A percentile compares a stretch with the other conserved stretches of the same genome.
Evolutionary conservation across 371 early-diverging fungal genomes (phyloP).

Genomic region (Aphelidium insulamus): DNA sequence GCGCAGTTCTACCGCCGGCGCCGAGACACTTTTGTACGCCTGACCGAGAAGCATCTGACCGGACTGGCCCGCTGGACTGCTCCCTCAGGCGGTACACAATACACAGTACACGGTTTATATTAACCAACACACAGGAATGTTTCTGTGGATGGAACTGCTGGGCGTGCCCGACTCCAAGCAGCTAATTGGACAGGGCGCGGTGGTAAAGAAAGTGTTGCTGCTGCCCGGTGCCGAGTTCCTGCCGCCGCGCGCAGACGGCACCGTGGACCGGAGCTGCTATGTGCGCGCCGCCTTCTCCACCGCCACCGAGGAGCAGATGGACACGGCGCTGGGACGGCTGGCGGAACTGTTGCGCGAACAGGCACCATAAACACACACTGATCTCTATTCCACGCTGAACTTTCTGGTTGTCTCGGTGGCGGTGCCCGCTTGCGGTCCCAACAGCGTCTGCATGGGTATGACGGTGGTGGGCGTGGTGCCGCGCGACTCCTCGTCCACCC

Average conservation of each 20-base stretch:
- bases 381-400: no score
- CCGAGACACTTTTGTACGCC: slow-evolving; percentile 29
- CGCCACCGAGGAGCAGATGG: slow-evolving; percentile 33
- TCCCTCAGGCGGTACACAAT: slow-evolving; percentile 27
- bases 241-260: slow-evolving; percentile 5
- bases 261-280: slow-evolving; percentile 10
- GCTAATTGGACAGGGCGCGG: slow-evolving; percentile 33
- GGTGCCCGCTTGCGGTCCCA: no score
- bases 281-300: slow-evolving; percentile 38
- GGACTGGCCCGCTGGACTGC: slow-evolving; percentile 39
- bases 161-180: slow-evolving; percentile 35
- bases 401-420: no score
- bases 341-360: slow-evolving; percentile 13
- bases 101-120: neutral
- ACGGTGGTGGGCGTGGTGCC: no score
- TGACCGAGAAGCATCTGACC: slow-evolving; percentile 24
- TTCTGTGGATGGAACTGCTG: slow-evolving; percentile 50
- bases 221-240: slow-evolving; percentile 39
- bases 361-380: no score
- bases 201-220: slow-evolving; percentile 45
- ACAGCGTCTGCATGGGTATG: no score
- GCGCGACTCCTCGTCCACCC: no score
- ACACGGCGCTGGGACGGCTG: slow-evolving; percentile 28
- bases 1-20: slow-evolving; percentile 32
- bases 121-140: slow-evolving; percentile 26